phyloP scores from a whole-genome alignment of 306 rosid species.

The Medicago truncatula region MtrunA17r5.0-ANR NC_053042.1:53667001-53667500 shows the following conservation, averaged over 20 bases:
- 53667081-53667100: constrained; percentile 48
- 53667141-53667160: constrained; percentile 87
- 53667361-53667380: neutral
- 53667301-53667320: too few species aligned
- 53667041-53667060: constrained; percentile 37
- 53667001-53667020: neutral
- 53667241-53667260: constrained; percentile 28
- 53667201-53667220: constrained; percentile 99
- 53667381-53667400: neutral
- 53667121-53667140: constrained; percentile 74
- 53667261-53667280: constrained; percentile 30
- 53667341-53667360: neutral
- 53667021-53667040: neutral
- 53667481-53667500: constrained; percentile 7
- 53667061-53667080: constrained; percentile 49
- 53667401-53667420: constrained; percentile 18
- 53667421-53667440: constrained; percentile 28
- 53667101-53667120: constrained; percentile 62
- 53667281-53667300: too few species aligned
- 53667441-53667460: constrained; percentile 27
- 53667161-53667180: constrained; percentile 97
- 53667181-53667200: constrained; percentile 99
- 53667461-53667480: constrained; percentile 22
- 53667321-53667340: too few species aligned
- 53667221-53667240: constrained; percentile 99